Conservation (phyloP, 305 asterid species). For the Fraxinus sp. region DNA sequence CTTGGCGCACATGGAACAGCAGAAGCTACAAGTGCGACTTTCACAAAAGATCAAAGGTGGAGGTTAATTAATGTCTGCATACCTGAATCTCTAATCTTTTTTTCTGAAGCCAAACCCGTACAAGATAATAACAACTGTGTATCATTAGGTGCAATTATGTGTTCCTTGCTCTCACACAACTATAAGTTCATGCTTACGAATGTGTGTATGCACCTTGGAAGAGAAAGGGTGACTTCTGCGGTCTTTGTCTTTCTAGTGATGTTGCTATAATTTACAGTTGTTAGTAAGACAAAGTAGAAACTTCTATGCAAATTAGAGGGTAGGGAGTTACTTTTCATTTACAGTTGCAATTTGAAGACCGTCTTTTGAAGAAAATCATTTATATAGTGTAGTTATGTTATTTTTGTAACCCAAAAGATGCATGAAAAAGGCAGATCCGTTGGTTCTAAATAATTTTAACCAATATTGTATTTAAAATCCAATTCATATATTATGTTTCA, state of each 20-base stretch:
- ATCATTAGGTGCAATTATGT: background rate
- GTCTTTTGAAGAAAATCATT: background rate
- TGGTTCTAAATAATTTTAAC: background rate
- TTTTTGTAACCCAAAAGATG: background rate
- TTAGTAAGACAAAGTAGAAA: background rate
- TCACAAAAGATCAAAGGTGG: slow-evolving; percentile 80
- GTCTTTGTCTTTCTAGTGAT: background rate
- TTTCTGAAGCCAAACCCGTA: background rate
- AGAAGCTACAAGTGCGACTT: slow-evolving; percentile 74
- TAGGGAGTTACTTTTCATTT: background rate
- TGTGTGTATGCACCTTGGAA: background rate
- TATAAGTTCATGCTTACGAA: background rate
- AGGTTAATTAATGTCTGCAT: slow-evolving; percentile 8
- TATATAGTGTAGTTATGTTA: background rate
- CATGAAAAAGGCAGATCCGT: background rate
- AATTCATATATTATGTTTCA: background rate
- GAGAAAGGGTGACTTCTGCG: background rate
- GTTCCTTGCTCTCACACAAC: background rate
- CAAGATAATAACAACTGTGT: background rate
- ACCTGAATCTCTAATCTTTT: background rate
- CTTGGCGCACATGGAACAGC: slow-evolving; percentile 74
- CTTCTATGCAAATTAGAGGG: background rate
- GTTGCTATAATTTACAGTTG: background rate
- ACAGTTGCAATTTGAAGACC: background rate
- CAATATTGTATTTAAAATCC: background rate